phyloP scores from a whole-genome alignment of 1,139 yeast species.

The Nadsonia commutata region DNA sequence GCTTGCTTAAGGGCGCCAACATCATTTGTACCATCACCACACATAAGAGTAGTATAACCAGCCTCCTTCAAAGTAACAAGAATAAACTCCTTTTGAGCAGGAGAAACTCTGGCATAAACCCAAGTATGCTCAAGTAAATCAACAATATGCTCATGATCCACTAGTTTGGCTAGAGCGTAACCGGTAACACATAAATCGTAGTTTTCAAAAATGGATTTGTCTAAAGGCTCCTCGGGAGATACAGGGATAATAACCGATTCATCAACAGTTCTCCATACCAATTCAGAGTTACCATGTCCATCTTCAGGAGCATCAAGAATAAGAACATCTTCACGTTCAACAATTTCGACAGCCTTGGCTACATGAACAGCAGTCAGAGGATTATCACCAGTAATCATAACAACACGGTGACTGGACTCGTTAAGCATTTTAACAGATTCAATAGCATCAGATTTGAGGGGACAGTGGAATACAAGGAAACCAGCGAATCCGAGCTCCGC shows the following conservation, averaged over 20 bases:
- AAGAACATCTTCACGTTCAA: constrained; percentile 49
- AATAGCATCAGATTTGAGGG: constrained; percentile 84
- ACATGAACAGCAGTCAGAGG: constrained; percentile 98
- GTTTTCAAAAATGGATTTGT: constrained; percentile 40
- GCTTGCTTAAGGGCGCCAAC: constrained; percentile 99
- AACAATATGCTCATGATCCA: constrained; percentile 39
- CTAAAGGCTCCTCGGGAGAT: constrained; percentile 44
- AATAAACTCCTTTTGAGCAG: constrained; percentile 85
- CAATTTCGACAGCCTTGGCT: constrained; percentile 83
- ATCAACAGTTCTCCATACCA: constrained; percentile 76
- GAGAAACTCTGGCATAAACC: constrained; percentile 98
- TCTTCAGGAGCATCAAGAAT: constrained; percentile 74
- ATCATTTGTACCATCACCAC: constrained; percentile 99
- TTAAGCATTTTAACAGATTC: constrained; percentile 84
- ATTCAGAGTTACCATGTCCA: constrained; percentile 34
- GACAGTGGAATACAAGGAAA: constrained; percentile 92
- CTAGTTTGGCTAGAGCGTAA: constrained; percentile 59
- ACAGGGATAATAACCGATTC: constrained; percentile 64
- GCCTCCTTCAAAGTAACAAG: constrained; percentile 69
- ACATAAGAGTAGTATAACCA: constrained; percentile 92
- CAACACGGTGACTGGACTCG: constrained; percentile 80
- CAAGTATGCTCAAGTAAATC: constrained; percentile 76
- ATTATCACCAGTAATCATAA: constrained; percentile 98
- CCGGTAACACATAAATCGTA: constrained; percentile 92
- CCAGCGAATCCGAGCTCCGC: constrained; percentile 69